Base-by-base conservation (phyloP, 139 green algal genomes). In the Chlorokybus atmophyticus region DNA sequence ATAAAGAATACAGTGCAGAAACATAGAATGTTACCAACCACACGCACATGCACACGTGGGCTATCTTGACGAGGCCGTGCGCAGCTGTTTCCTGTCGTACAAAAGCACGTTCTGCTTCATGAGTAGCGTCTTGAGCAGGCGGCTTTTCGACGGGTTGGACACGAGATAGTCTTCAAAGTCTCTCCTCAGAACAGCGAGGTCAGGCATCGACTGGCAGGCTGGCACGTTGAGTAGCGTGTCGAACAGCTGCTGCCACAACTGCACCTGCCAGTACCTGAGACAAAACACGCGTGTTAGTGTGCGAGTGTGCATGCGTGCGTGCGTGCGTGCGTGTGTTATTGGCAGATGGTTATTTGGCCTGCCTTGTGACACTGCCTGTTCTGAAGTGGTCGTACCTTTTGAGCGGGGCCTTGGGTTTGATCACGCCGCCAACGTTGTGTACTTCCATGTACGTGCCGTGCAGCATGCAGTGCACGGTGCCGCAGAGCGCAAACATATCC, bases 391-490 rank as follows among this genome's bases (percentile, higher is more conserved):
- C 5, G n/a, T 40, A 64, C 56, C 56, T 60, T 31, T 64, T 64
- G 3, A 64, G 26, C 3, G 3, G 41, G n/a, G 40, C n/a, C 29
- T 32, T 52, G 23, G 40, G 56, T 59, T 38, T 50, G 14, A n/a
- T 54, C 29, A 10, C 48, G 6, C 10, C 21, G 19, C 28, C 25
- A 19, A 54, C 32, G 17, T 61, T 68, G 28, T 66, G n/a, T 4
- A 77, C 53, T 42, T 78, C 59, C 65, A 78, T 75, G 49, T 78
- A 78, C 29, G 21, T 51, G 21, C 70, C 70, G 30, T 64, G 41
- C 39, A 78, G 30, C 24, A 78, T 40, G 31, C 31, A 60, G 29
- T 78, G 67, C 31, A 68, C 59, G 4, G 65, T 53, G 5, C 39
- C 59, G 21, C 64, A 72, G 21, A 75, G 32, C 1, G 24, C 55